Evolutionary conservation across 2,329 filamentous ascomycete species (phyloP), one percentile per base, ranked within the genome.

Genomic region (Huntiella omanensis): DNA sequence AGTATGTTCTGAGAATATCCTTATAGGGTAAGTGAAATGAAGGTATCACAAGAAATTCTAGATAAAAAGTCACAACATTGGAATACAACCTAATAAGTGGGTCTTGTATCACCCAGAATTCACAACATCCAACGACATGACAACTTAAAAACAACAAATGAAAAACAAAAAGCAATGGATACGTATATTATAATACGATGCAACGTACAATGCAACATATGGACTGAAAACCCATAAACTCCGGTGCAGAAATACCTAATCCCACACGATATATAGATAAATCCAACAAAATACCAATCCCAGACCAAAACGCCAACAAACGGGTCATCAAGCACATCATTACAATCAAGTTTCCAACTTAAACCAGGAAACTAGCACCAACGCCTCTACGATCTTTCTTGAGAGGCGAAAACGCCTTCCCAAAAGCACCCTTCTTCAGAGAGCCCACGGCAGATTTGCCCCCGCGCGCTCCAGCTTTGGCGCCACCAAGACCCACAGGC

Each of bases 351-450:
- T 34, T 39, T 35, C 40, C 5, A 16, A 32, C 11, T 53, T 54
- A 72, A 46, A 62, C 68, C 49, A 76, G 57, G 53, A 79, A 79
- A 55, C 75, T 79, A 46, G 75, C 74, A 50, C 68, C 66, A 3
- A 73, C 68, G 32, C 75, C 74, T 50, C 76, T 73, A 49, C 71
- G 70, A 43, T 84, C 75, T 56, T 72, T 71, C 63, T 86, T 86
- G 49, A 86, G 61, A 5, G 81, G 81, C 13, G 80, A 85, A 57
- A 86, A 85, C 3, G 66, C 56, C 13, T 62, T 63, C 10, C 65
- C 65, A 10, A 67, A 66, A 52, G 58, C n/a, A 58, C 57, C 32
- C 60, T 59, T 35, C 55, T 62, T 40, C 69, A 58, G 1, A 60
- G 61, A 19, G 60, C 39, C 48, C 32, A 48, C 43, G 4, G 43